phyloP scores from a whole-genome alignment of 495 filamentous ascomycete genomes.

The Elasticomyces elasticus region DNA sequence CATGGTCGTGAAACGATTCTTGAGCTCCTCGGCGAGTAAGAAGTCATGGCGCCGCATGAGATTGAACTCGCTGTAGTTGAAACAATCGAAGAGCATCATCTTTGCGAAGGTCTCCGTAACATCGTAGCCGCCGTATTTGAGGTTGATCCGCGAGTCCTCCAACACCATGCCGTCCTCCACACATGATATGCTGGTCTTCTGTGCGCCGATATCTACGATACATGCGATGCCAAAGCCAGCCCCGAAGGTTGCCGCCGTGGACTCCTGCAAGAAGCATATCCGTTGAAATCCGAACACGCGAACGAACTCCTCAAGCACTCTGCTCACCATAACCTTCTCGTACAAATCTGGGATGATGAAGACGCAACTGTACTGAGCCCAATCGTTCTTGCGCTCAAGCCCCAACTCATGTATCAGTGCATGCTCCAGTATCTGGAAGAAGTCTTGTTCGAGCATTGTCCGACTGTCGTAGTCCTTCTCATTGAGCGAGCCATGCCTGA shows the following conservation, averaged over 20 bases:
- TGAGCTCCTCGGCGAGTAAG: conserved; percentile 85
- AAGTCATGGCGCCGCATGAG: conserved; percentile 85
- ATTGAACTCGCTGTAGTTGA: conserved; percentile 90
- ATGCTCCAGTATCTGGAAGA: conserved; percentile 75
- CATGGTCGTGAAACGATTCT: conserved; percentile 80
- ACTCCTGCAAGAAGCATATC: conserved; percentile 91
- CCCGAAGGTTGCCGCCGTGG: conserved; percentile 87
- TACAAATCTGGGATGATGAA: conserved; percentile 94
- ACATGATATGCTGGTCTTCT: conserved; percentile 96
- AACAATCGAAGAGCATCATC: conserved; percentile 93
- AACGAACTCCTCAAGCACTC: conserved; percentile 71
- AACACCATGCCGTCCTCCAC: conserved; percentile 94
- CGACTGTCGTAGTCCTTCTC: conserved; percentile 76
- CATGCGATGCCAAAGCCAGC: conserved; percentile 87
- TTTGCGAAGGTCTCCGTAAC: conserved; percentile 90
- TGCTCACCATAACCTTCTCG: conserved; percentile 83
- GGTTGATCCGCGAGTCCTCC: conserved; percentile 82
- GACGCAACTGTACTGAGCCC: conserved; percentile 83
- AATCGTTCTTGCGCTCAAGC: conserved; percentile 65
- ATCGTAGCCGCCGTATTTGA: conserved; percentile 87
- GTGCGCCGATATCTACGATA: conserved; percentile 91
- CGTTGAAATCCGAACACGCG: conserved; percentile 78
- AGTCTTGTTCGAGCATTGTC: conserved; percentile 68
- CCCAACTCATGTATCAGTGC: conserved; percentile 75
- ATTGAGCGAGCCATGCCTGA: conserved; percentile 77